Percentiles rank a stretch among this genome's conserved stretches.
phyloP scores from a whole-genome alignment of 225 moss, liverwort and hornwort genomes.

The Marchantia polymorpha region DNA sequence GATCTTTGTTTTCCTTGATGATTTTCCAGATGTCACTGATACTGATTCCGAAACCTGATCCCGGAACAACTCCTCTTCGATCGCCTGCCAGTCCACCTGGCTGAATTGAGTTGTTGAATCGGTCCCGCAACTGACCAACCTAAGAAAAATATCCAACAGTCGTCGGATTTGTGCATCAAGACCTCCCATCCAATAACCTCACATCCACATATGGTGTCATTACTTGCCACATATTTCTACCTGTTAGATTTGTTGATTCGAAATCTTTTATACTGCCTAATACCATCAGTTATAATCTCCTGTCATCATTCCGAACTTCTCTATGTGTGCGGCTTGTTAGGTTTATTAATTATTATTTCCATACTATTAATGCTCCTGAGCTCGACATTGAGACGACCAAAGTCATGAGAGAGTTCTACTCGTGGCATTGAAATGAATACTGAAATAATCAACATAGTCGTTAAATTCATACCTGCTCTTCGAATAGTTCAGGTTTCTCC shows the following conservation, averaged over 20 bases:
- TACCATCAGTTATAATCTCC: too few species aligned
- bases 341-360: neutral
- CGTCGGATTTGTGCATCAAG: neutral
- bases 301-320: neutral
- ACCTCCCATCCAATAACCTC: neutral
- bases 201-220: neutral
- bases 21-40: conserved; percentile 75
- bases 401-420: neutral
- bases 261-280: neutral
- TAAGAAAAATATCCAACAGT: conserved; percentile 26
- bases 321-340: too few species aligned
- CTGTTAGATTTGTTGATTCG: too few species aligned
- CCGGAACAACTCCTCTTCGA: conserved; percentile 79
- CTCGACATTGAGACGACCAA: neutral
- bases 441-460: neutral
- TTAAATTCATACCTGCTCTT: conserved; percentile 33
- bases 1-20: conserved; percentile 89
- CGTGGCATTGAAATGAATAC: neutral
- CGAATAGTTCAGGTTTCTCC: conserved; percentile 85
- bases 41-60: conserved; percentile 78
- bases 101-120: conserved; percentile 74
- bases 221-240: neutral
- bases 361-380: neutral
- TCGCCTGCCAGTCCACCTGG: conserved; percentile 95
- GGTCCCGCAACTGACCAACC: conserved; percentile 61